Percentiles rank a stretch among this genome's conserved stretches.
phyloP scores from a whole-genome alignment of 306 rosid genomes.

The Quercus gilva region DNA sequence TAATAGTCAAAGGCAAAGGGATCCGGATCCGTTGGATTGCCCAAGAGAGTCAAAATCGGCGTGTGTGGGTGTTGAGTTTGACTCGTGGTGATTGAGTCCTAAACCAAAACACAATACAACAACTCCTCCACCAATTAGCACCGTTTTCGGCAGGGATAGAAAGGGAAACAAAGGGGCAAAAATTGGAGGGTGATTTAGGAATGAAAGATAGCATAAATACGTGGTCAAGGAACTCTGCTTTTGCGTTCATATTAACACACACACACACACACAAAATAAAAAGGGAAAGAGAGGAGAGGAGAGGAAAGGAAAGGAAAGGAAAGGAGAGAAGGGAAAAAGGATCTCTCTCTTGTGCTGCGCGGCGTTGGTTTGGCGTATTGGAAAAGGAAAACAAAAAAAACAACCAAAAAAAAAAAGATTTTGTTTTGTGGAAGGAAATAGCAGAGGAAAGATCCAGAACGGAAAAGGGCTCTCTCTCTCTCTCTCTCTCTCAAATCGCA shows the following conservation, averaged over 20 bases:
- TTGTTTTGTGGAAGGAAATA: background rate
- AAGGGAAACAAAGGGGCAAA: background rate
- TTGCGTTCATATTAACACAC: background rate
- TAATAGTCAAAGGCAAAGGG: too few species aligned
- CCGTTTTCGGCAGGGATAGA: background rate
- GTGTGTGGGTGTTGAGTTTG: background rate
- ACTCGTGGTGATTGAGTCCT: too few species aligned
- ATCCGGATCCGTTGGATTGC: background rate
- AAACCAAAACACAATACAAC: too few species aligned
- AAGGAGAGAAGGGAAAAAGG: background rate
- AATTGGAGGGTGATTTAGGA: background rate
- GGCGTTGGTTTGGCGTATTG: conserved; percentile 8
- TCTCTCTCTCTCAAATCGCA: too few species aligned
- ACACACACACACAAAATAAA: background rate
- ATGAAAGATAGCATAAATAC: background rate
- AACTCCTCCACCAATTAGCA: background rate
- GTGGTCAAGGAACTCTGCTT: background rate
- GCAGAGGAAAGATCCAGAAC: background rate
- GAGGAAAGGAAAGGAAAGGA: background rate
- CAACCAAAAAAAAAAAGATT: too few species aligned
- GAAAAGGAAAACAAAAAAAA: background rate
- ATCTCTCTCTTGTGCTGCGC: background rate
- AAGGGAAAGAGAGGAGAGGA: background rate
- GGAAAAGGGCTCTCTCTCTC: too few species aligned
- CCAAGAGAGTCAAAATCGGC: background rate